Evolutionary conservation across 306 rosid species (phyloP).

Genomic region (Rosa persica): DNA sequence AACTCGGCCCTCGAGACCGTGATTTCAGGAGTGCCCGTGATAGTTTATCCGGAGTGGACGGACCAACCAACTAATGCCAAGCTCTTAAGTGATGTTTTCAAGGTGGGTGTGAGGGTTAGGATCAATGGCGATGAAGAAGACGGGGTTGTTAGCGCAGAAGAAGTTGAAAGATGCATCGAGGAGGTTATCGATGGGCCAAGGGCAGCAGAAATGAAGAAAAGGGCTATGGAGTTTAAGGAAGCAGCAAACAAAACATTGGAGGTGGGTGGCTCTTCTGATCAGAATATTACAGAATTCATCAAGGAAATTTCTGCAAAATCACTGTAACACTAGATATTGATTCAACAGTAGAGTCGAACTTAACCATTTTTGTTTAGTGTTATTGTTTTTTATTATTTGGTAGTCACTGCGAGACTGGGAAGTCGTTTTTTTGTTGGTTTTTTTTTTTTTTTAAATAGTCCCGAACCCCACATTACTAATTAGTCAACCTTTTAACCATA

Average conservation of each 20-base stretch:
- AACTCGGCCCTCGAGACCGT: conserved; percentile 53
- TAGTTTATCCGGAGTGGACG: conserved; percentile 55
- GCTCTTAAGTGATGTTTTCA: conserved; percentile 40
- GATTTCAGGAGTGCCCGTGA: conserved; percentile 46
- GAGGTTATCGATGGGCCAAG: conserved; percentile 44
- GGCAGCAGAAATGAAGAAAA: conserved; percentile 34
- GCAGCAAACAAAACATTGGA: conserved; percentile 31
- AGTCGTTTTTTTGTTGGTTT: not conserved
- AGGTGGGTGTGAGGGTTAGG: conserved; percentile 40
- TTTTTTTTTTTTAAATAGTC: not conserved
- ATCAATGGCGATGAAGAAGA: conserved; percentile 22
- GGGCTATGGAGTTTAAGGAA: conserved; percentile 40
- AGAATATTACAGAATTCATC: conserved; percentile 37
- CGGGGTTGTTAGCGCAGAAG: conserved; percentile 30
- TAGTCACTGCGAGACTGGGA: not conserved
- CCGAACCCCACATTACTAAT: not conserved
- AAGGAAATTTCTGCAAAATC: conserved; percentile 16
- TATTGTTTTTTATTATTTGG: not conserved
- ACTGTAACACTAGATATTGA: not conserved
- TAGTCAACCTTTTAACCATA: too few relatives aligned
- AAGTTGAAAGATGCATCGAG: conserved; percentile 49
- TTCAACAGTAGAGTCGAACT: not conserved
- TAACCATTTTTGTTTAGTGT: not conserved
- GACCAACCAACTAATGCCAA: conserved; percentile 59
- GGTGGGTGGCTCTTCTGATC: conserved; percentile 49